Evolutionary conservation across 192 early-diverging fungal species (phyloP).

Genomic region (Coemansia sp.): DNA sequence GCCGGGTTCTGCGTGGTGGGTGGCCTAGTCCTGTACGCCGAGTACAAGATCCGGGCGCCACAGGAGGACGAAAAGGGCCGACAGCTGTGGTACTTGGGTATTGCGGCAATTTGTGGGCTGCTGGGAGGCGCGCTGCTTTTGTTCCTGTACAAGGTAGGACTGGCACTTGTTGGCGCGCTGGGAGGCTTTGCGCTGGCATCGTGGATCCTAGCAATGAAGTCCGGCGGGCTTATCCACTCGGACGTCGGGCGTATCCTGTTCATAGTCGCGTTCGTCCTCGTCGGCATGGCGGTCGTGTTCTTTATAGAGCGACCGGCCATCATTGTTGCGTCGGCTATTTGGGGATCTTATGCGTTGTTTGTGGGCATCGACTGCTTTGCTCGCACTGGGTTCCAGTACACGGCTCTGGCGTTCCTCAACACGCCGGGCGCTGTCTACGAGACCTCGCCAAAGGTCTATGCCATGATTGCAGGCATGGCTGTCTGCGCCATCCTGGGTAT

Average conservation of each 20-base stretch:
- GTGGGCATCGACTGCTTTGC: slow-evolving; percentile 83
- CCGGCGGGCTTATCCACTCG: slow-evolving; percentile 64
- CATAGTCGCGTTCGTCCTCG: slow-evolving; percentile 63
- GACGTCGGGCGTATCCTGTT: slow-evolving; percentile 71
- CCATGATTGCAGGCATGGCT: slow-evolving; percentile 73
- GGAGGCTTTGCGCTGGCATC: slow-evolving; percentile 77
- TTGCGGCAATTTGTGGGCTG: slow-evolving; percentile 65
- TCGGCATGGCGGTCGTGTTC: slow-evolving; percentile 67
- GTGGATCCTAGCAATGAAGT: slow-evolving; percentile 68
- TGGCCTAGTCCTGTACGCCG: slow-evolving; percentile 47
- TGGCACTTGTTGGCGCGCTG: slow-evolving; percentile 76
- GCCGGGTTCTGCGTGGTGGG: slow-evolving; percentile 74
- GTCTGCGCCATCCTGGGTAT: slow-evolving; percentile 66
- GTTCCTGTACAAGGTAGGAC: slow-evolving; percentile 72
- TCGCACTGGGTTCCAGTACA: slow-evolving; percentile 71
- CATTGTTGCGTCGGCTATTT: slow-evolving; percentile 72
- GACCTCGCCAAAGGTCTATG: slow-evolving; percentile 63
- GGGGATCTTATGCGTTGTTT: slow-evolving; percentile 80
- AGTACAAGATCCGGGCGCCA: slow-evolving; percentile 48
- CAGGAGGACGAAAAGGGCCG: slow-evolving; percentile 46
- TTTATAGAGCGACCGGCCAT: slow-evolving; percentile 67
- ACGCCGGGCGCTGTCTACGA: slow-evolving; percentile 54
- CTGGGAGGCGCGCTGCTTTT: slow-evolving; percentile 66
- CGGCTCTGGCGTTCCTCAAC: slow-evolving; percentile 61
- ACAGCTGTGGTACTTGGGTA: slow-evolving; percentile 58